A percentile compares a stretch with the other conserved stretches of the same genome.
phyloP scores from a whole-genome alignment of 169 alveolate genomes.

The Plasmodium relictum region DNA sequence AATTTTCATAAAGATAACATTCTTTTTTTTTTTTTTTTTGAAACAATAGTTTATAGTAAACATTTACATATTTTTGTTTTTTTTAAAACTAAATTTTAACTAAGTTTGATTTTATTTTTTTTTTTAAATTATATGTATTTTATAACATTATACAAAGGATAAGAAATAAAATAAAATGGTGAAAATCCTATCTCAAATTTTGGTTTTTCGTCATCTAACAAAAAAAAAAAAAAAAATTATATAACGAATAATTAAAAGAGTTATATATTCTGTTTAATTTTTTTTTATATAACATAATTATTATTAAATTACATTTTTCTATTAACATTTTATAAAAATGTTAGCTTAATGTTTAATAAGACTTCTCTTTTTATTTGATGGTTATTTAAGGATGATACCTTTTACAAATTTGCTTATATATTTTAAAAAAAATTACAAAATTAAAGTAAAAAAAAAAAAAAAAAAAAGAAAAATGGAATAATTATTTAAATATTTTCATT shows the following conservation, averaged over 20 bases:
- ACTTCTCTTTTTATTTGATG: neutral
- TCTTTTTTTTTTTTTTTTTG: neutral
- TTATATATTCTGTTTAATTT: neutral
- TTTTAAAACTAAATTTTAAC: neutral
- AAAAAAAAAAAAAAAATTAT: slow-evolving; percentile 6
- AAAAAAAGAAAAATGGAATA: neutral
- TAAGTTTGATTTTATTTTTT: neutral
- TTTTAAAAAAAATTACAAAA: too few relatives aligned
- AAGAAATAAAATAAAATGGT: slow-evolving; percentile 59
- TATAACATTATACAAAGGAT: slow-evolving; percentile 67
- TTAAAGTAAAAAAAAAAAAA: slow-evolving; percentile 2
- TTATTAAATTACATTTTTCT: slow-evolving; percentile 41
- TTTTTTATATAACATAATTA: neutral
- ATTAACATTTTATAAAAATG: slow-evolving; percentile 64
- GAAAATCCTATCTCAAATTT: slow-evolving; percentile 71
- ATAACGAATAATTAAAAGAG: neutral
- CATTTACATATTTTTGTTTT: neutral
- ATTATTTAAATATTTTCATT: too few relatives aligned
- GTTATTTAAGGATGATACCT: neutral
- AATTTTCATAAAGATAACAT: too few relatives aligned
- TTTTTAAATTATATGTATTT: neutral
- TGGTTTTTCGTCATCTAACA: slow-evolving; percentile 60
- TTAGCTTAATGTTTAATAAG: neutral
- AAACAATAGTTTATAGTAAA: neutral
- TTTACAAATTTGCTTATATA: too few relatives aligned